Evolutionary conservation across 2,329 filamentous ascomycete genomes (phyloP).

Genomic region (Gnomoniopsis smithogilvyi): DNA sequence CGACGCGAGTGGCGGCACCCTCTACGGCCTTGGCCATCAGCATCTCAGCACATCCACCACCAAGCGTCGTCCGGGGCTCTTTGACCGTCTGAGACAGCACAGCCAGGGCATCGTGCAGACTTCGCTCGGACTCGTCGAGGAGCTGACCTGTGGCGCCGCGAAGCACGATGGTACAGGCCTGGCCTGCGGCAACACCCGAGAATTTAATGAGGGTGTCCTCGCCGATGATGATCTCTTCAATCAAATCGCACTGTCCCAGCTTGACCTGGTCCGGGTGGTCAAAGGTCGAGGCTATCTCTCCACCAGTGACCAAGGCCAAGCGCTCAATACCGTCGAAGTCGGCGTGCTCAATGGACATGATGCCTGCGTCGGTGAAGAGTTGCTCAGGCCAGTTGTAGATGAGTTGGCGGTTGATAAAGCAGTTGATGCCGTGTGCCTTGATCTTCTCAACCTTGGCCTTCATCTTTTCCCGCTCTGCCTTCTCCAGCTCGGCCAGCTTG

Average conservation of each 20-base stretch:
- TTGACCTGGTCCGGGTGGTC: slow-evolving; percentile 97
- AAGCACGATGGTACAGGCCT: slow-evolving; percentile 95
- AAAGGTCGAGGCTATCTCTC: slow-evolving; percentile 96
- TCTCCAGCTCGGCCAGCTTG: slow-evolving; percentile 97
- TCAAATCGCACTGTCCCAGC: slow-evolving; percentile 89
- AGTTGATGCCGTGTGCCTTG: slow-evolving; percentile 98
- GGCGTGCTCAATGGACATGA: slow-evolving; percentile 97
- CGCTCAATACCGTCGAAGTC: slow-evolving; percentile 98
- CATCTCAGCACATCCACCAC: slow-evolving; percentile 97
- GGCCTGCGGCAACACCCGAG: slow-evolving; percentile 88
- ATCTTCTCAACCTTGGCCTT: slow-evolving; percentile 98
- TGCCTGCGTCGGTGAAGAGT: slow-evolving; percentile 94
- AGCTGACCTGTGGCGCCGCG: slow-evolving; percentile 96
- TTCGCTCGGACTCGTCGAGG: slow-evolving; percentile 93
- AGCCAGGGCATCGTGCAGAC: slow-evolving; percentile 90
- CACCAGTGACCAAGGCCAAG: slow-evolving; percentile 89
- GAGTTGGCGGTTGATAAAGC: slow-evolving; percentile 98
- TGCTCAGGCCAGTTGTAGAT: slow-evolving; percentile 99
- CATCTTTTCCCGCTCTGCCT: slow-evolving; percentile 99
- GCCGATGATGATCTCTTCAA: slow-evolving; percentile 97
- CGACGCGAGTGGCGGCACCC: slow-evolving; percentile 85
- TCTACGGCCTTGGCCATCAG: slow-evolving; percentile 98
- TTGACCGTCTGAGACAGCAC: slow-evolving; percentile 95
- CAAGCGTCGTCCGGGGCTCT: slow-evolving; percentile 89
- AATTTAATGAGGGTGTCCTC: slow-evolving; percentile 98